A percentile compares a stretch with the other conserved stretches of the same genome.
Evolutionary conservation across 164 flowering plant species (phyloP).

Genomic region (Sextonia rubra): DNA sequence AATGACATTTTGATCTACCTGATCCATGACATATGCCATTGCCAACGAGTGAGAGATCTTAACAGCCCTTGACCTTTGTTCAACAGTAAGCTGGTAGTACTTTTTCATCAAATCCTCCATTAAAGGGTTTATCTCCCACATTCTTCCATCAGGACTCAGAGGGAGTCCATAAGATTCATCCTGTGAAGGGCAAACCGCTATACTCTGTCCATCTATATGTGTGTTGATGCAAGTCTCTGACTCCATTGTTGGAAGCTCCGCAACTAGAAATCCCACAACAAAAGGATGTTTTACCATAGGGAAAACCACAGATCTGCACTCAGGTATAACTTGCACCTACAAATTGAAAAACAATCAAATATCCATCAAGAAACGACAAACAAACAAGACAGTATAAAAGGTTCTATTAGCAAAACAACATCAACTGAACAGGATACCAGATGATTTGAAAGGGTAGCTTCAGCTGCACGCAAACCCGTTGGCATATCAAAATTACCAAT

Average conservation of each 20-base stretch:
- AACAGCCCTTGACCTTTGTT: conserved; percentile 64
- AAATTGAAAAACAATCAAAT: conserved; percentile 14
- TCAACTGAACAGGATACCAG: conserved; percentile 36
- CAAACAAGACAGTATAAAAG: background rate
- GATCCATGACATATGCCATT: conserved; percentile 96
- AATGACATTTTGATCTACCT: conserved; percentile 40
- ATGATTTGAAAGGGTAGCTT: conserved; percentile 67
- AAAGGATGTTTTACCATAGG: conserved; percentile 95
- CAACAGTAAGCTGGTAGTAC: conserved; percentile 39
- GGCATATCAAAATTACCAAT: conserved; percentile 69
- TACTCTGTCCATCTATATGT: conserved; percentile 24
- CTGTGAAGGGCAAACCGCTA: conserved; percentile 22
- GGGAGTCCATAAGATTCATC: conserved; percentile 38
- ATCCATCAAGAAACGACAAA: background rate
- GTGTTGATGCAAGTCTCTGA: conserved; percentile 4
- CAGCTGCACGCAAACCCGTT: conserved; percentile 76
- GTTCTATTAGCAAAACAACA: background rate
- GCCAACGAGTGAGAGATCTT: conserved; percentile 76
- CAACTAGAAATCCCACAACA: conserved; percentile 93
- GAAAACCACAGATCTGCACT: conserved; percentile 68
- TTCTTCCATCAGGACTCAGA: conserved; percentile 22
- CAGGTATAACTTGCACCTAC: conserved; percentile 65
- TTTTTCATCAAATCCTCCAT: conserved; percentile 27
- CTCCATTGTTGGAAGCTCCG: conserved; percentile 62
- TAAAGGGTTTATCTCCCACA: conserved; percentile 34